phyloP scores from a whole-genome alignment of 2,329 filamentous ascomycete species.

The Aspergillus amoenus region DNA sequence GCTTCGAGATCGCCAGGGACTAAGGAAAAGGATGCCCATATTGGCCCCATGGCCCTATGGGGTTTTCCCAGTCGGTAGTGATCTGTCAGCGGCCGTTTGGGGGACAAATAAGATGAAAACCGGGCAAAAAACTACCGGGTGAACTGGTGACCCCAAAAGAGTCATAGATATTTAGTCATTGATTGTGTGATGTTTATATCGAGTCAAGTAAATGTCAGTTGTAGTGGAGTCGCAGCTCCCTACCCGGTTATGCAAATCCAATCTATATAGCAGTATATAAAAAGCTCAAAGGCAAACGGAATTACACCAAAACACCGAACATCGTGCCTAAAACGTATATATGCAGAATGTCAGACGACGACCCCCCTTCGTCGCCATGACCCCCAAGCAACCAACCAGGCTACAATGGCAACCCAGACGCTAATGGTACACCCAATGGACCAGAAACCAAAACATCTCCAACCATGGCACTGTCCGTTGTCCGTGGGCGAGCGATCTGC shows the following conservation, averaged over 20 bases:
- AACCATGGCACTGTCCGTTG: constrained; percentile 75
- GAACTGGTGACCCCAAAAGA: too few relatives aligned
- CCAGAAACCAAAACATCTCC: constrained; percentile 85
- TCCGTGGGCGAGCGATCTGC: constrained; percentile 34
- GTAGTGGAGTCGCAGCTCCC: background rate
- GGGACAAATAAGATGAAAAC: too few relatives aligned
- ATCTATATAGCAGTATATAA: background rate
- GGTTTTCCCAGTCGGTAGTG: too few relatives aligned
- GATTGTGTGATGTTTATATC: too few relatives aligned
- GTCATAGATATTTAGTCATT: too few relatives aligned
- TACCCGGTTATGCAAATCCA: background rate
- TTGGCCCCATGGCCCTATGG: too few relatives aligned
- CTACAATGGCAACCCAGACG: constrained; percentile 71
- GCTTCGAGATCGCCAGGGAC: too few relatives aligned
- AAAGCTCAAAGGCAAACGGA: background rate
- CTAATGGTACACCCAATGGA: constrained; percentile 69
- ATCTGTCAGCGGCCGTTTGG: too few relatives aligned
- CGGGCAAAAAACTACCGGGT: too few relatives aligned
- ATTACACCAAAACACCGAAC: background rate
- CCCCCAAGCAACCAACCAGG: constrained; percentile 80
- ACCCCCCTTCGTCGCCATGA: constrained; percentile 78
- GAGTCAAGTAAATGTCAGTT: background rate
- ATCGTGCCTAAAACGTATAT: background rate
- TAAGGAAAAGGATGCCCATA: too few relatives aligned
- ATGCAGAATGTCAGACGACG: constrained; percentile 51